Percentiles rank a stretch among this genome's conserved stretches.
These are phyloP conservation scores for Orbilia blumenaviensis DNA, from an alignment of 2,329 filamentous ascomycete species.

Conservation along the genomic window DNA sequence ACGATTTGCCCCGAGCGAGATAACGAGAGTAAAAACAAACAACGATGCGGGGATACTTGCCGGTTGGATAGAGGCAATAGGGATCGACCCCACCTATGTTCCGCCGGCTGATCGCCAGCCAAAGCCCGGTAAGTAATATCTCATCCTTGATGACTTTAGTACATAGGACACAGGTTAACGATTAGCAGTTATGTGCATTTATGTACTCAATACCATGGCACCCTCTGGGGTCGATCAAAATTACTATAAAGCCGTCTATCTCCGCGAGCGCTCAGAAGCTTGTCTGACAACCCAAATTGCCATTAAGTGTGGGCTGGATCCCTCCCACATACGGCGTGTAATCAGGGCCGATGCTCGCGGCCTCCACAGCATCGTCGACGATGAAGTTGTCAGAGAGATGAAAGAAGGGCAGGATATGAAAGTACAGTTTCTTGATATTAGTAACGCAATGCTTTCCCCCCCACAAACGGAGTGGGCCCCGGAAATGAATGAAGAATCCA, in stretches of 20 bases:
- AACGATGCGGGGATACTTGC: conserved; percentile 73
- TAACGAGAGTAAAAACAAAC: conserved; percentile 66
- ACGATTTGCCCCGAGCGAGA: conserved; percentile 61
- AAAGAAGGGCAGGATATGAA: conserved; percentile 91
- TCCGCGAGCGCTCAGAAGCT: conserved; percentile 77
- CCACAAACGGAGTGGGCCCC: conserved; percentile 67
- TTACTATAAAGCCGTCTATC: conserved; percentile 85
- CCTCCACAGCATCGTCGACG: conserved; percentile 85
- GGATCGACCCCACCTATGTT: conserved; percentile 85
- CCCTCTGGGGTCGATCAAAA: conserved; percentile 33
- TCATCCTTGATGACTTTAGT: not conserved
- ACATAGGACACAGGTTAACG: conserved; percentile 26
- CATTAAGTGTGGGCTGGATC: conserved; percentile 81
- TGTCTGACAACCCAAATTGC: conserved; percentile 79
- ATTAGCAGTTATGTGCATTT: conserved; percentile 81
- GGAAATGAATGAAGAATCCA: conserved; percentile 39
- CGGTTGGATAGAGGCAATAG: conserved; percentile 89
- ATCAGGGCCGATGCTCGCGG: conserved; percentile 78
- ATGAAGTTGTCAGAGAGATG: conserved; percentile 84
- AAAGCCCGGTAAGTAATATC: conserved; percentile 69
- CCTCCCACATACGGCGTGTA: conserved; percentile 74
- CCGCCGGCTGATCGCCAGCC: conserved; percentile 76
- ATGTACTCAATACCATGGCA: conserved; percentile 66
- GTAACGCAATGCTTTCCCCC: conserved; percentile 60
- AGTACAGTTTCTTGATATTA: conserved; percentile 74